Percentiles rank a stretch among this genome's conserved stretches.
phyloP scores from a whole-genome alignment of 1,139 yeast genomes.

The Lodderomyces orthopsilosis region DNA sequence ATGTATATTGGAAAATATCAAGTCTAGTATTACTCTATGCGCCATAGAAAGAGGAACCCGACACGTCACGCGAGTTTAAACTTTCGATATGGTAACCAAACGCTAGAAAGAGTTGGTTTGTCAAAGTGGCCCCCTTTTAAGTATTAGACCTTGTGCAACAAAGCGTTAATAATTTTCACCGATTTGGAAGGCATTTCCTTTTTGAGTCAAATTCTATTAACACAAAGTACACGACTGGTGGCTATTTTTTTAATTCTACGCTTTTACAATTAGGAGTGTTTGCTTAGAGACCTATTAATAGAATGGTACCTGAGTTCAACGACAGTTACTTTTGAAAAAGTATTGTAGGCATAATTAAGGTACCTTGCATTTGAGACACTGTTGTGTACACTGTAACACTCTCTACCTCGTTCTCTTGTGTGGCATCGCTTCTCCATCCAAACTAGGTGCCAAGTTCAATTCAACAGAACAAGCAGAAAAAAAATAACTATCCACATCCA shows the following conservation, averaged over 20 bases:
- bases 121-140: not conserved
- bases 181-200: not conserved
- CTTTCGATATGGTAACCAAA: too few species aligned
- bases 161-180: not conserved
- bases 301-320: not conserved
- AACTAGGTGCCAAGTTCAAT: too few species aligned
- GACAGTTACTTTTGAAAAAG: not conserved
- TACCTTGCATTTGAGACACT: not conserved
- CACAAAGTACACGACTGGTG: not conserved
- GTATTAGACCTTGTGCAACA: not conserved
- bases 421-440: too few species aligned
- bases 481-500: too few species aligned
- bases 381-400: too few species aligned
- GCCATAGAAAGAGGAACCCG: too few species aligned
- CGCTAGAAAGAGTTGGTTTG: too few species aligned
- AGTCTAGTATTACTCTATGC: too few species aligned
- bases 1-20: too few species aligned
- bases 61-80: not conserved
- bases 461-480: too few species aligned
- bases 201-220: not conserved
- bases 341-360: not conserved
- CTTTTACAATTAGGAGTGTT: not conserved
- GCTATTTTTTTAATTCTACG: not conserved
- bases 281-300: not conserved
- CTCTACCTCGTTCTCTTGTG: too few species aligned